phyloP scores from a whole-genome alignment of 1,139 yeast genomes.

The Meyerozyma smithsonii region DNA sequence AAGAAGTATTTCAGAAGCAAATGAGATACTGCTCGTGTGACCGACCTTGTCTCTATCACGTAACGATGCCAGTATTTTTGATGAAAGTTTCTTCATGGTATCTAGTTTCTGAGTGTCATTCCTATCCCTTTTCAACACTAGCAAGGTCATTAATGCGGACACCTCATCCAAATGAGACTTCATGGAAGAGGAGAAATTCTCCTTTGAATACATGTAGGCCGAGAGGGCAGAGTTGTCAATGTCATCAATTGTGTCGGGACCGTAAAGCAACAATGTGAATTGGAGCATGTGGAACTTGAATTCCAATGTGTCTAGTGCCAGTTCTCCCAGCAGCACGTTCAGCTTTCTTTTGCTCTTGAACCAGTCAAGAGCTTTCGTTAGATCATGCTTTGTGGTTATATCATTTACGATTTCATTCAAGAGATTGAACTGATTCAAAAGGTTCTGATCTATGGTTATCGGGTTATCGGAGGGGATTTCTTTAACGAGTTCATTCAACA shows the following conservation, averaged over 20 bases:
- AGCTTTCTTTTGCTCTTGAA: slow-evolving; percentile 18
- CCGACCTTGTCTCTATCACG: slow-evolving; percentile 14
- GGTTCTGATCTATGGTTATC: slow-evolving; percentile 19
- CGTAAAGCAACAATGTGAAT: slow-evolving; percentile 41
- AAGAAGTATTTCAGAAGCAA: slow-evolving; percentile 37
- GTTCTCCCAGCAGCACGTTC: background rate
- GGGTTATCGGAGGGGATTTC: slow-evolving; percentile 16
- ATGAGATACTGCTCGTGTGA: slow-evolving; percentile 21
- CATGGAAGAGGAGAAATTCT: slow-evolving; percentile 45
- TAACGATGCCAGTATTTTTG: slow-evolving; percentile 11
- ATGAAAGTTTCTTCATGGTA: slow-evolving; percentile 18
- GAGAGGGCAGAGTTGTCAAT: slow-evolving; percentile 19
- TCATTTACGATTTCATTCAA: slow-evolving; percentile 36
- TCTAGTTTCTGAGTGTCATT: slow-evolving; percentile 14
- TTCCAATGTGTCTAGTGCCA: slow-evolving; percentile 29
- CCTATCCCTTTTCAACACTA: slow-evolving; percentile 25
- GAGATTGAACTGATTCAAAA: slow-evolving; percentile 24
- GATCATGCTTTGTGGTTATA: slow-evolving; percentile 30
- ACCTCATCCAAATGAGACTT: slow-evolving; percentile 38
- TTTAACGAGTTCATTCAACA: slow-evolving; percentile 29
- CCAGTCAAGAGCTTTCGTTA: slow-evolving; percentile 33
- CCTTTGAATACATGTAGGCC: slow-evolving; percentile 55
- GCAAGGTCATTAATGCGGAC: slow-evolving; percentile 49
- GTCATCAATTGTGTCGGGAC: slow-evolving; percentile 10
- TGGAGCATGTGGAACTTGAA: slow-evolving; percentile 63